Percentiles rank a stretch among this genome's conserved stretches.
phyloP scores from a whole-genome alignment of 768 basidiomycete genomes.

The Tephrocybe sp. region DNA sequence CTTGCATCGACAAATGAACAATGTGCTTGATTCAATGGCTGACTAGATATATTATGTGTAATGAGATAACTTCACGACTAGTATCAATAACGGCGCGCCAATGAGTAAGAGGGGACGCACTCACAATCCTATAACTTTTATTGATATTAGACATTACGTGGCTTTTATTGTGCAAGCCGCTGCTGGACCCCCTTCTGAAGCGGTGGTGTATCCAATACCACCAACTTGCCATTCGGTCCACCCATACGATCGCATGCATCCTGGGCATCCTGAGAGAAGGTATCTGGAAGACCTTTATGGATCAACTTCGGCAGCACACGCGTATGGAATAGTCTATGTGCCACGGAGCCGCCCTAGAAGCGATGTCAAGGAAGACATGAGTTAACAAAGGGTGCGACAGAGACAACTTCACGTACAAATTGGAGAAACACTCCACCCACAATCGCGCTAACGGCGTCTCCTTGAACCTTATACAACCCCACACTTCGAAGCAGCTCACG shows the following conservation, averaged over 20 bases:
- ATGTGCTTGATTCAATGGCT: not conserved
- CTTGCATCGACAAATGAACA: not conserved
- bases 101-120: not conserved
- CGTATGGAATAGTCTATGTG: slow-evolving; percentile 52
- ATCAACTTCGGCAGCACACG: slow-evolving; percentile 45
- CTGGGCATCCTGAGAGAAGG: slow-evolving; percentile 49
- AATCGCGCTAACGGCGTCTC: slow-evolving; percentile 8
- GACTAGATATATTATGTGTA: slow-evolving; percentile 12
- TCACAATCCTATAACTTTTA: slow-evolving; percentile 19
- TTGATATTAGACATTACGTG: slow-evolving; percentile 9
- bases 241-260: slow-evolving; percentile 50
- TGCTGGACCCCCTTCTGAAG: not conserved
- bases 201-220: slow-evolving; percentile 16
- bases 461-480: slow-evolving; percentile 25
- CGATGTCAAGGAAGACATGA: no score
- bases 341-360: slow-evolving; percentile 45
- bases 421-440: slow-evolving; percentile 52
- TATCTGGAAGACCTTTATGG: slow-evolving; percentile 39
- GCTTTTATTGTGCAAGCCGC: slow-evolving; percentile 6
- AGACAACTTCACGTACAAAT: slow-evolving; percentile 56
- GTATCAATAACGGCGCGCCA: not conserved
- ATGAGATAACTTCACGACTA: not conserved
- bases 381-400: not conserved
- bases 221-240: slow-evolving; percentile 38
- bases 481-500: slow-evolving; percentile 58